These are phyloP conservation scores for Amanita jacksonii DNA, from an alignment of 768 basidiomycete species.

Conservation along the genomic window DNA sequence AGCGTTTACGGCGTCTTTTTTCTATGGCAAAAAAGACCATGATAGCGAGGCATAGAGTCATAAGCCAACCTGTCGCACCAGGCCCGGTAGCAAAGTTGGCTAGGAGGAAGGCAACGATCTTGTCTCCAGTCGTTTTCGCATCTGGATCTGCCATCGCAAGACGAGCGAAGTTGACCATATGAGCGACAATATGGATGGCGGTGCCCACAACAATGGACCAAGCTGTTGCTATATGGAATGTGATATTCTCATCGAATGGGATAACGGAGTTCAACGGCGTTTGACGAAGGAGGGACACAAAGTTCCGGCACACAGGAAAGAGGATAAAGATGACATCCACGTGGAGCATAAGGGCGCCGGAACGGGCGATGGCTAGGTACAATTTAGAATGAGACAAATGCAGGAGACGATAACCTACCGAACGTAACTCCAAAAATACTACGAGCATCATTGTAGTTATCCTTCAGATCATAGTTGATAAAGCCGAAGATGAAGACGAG, in stretches of 20 bases:
- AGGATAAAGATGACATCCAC: slow-evolving; percentile 91
- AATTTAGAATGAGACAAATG: slow-evolving; percentile 23
- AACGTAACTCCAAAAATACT: slow-evolving; percentile 68
- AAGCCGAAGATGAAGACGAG: slow-evolving; percentile 72
- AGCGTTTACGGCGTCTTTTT: slow-evolving; percentile 66
- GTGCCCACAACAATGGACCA: slow-evolving; percentile 83
- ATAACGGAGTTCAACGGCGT: slow-evolving; percentile 81
- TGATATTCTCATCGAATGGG: slow-evolving; percentile 90
- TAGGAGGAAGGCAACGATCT: slow-evolving; percentile 58
- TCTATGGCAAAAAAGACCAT: slow-evolving; percentile 87
- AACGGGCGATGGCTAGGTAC: slow-evolving; percentile 67
- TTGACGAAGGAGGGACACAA: slow-evolving; percentile 80
- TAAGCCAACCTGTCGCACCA: slow-evolving; percentile 80
- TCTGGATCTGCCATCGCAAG: slow-evolving; percentile 48
- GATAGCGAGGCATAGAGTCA: slow-evolving; percentile 59
- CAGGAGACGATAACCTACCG: slow-evolving; percentile 44
- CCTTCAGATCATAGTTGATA: slow-evolving; percentile 70
- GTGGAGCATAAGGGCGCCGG: slow-evolving; percentile 84
- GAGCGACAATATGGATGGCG: slow-evolving; percentile 68
- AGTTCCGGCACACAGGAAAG: slow-evolving; percentile 91
- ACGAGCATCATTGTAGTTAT: slow-evolving; percentile 63
- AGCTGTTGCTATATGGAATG: slow-evolving; percentile 83
- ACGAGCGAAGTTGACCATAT: slow-evolving; percentile 77
- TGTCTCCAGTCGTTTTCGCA: slow-evolving; percentile 43
- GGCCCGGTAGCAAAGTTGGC: slow-evolving; percentile 82